Evolutionary conservation across 352 stramenopile species (phyloP).

Genomic region (Globisporangium echinulatum): DNA sequence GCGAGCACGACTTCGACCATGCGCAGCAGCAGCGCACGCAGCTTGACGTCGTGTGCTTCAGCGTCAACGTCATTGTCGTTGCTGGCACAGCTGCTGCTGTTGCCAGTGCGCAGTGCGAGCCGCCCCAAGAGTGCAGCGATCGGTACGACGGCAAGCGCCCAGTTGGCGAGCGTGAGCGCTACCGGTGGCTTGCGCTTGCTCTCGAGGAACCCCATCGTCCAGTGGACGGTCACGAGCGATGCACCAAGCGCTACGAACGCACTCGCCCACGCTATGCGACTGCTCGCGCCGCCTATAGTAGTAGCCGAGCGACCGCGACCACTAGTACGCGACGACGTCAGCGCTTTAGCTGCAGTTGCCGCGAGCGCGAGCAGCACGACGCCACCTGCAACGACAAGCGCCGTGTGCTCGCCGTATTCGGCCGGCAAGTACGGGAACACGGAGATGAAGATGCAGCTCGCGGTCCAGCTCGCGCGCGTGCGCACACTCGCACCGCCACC

Average conservation of each 20-base stretch:
- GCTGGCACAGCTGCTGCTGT: neutral
- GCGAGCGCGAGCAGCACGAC: conserved; percentile 17
- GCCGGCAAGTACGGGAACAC: conserved; percentile 70
- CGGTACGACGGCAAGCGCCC: conserved; percentile 34
- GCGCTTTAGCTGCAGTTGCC: neutral
- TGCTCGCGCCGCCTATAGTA: neutral
- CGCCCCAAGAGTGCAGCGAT: conserved; percentile 28
- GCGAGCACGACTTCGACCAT: conserved; percentile 52
- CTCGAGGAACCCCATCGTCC: conserved; percentile 48
- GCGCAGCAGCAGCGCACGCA: conserved; percentile 15
- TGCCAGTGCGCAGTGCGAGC: neutral
- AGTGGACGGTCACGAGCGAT: conserved; percentile 35
- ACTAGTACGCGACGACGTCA: neutral
- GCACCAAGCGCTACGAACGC: conserved; percentile 18
- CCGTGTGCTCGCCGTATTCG: conserved; percentile 65
- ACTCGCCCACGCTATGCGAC: neutral
- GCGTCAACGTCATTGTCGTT: neutral
- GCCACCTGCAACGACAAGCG: conserved; percentile 50
- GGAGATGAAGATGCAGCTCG: conserved; percentile 50
- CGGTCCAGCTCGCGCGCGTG: conserved; percentile 25
- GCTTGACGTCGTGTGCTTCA: conserved; percentile 10
- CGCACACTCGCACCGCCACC: no score
- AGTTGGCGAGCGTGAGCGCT: conserved; percentile 47
- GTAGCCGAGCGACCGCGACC: no score
- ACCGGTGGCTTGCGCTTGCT: conserved; percentile 46